Percentiles rank a stretch among this genome's conserved stretches.
These are phyloP conservation scores for Penicillium malachiteum DNA, from an alignment of 495 filamentous ascomycete genomes.

Conservation along the genomic window DNA sequence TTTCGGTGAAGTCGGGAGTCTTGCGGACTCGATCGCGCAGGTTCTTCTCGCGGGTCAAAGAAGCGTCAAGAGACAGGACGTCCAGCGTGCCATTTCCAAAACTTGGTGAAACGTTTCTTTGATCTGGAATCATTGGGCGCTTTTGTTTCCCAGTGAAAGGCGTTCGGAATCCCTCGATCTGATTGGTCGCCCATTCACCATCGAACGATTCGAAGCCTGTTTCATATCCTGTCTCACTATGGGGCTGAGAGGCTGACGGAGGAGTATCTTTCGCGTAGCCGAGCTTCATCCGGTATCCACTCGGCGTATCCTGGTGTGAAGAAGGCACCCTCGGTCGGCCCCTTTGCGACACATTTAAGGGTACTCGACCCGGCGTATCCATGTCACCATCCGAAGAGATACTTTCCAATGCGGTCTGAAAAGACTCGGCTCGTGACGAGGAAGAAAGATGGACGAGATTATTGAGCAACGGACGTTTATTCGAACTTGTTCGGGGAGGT, in stretches of 20 bases:
- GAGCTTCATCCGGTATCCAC: conserved; percentile 7
- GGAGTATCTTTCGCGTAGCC: conserved; percentile 13
- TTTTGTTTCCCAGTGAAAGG: conserved; percentile 18
- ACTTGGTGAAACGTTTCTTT: neutral
- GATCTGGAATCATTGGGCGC: conserved; percentile 1
- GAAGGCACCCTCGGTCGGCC: conserved; percentile 27
- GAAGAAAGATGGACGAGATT: conserved; percentile 33
- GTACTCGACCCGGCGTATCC: conserved; percentile 46
- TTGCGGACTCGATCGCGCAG: conserved; percentile 36
- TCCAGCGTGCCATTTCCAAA: conserved; percentile 15
- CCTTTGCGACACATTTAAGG: conserved; percentile 25
- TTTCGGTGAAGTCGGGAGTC: conserved; percentile 20
- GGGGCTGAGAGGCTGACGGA: conserved; percentile 13
- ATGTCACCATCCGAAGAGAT: conserved; percentile 64
- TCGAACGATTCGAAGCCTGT: conserved; percentile 28
- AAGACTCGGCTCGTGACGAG: conserved; percentile 66
- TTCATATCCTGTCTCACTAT: conserved; percentile 23
- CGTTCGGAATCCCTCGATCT: conserved; percentile 19
- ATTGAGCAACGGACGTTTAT: conserved; percentile 43
- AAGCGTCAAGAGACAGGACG: conserved; percentile 23
- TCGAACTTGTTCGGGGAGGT: conserved; percentile 55
- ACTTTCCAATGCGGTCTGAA: conserved; percentile 68
- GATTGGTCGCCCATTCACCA: conserved; percentile 20
- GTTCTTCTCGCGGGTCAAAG: conserved; percentile 31
- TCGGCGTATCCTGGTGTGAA: conserved; percentile 15